Evolutionary conservation across 768 basidiomycete genomes (phyloP), one percentile per base, ranked within the genome.

Genomic region (Amyloporia xantha): DNA sequence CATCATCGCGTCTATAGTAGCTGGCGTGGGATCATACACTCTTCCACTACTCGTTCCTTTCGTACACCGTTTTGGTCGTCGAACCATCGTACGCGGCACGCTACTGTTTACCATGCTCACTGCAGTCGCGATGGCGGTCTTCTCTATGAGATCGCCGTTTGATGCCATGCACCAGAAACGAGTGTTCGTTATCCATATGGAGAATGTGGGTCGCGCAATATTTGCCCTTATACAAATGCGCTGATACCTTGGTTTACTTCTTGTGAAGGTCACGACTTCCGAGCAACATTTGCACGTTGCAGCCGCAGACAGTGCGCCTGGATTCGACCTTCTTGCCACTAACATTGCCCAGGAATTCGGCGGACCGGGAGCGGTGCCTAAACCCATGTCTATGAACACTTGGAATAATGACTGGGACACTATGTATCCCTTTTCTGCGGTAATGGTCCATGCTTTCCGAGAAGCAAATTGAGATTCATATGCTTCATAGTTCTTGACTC

Each of bases 391-490:
- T 2, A 84, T 91, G 77, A 75, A 87, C 51, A 82, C 88, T 49
- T 75, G 82, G 60, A 93, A 91, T 55, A 68, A 78, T 13, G 91
- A 96, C 57, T 98, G 93, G 92, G 91, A 95, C 63, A 70, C 81
- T 1, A 60, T 94, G 33, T 91, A 86, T 62, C 88, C 88, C 12
- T 88, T 90, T 65, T 86, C 85, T 2, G 69, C 81, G 37, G 89
- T 87, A 56, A 28, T 79, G 40, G 6, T 27, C 9, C 10, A 0
- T 24, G 15, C 39, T n/a, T n/a, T n/a, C n/a, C n/a, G n/a, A n/a
- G n/a, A n/a, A n/a, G n/a, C n/a, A n/a, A n/a, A n/a, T n/a, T n/a
- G n/a, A 52, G 21, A 46, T 55, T 27, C 28, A 28, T 24, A 27
- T 23, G 35, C 60, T 26, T 58, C 57, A 39, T 57, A 92, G 81